Conservation (phyloP, 1,139 yeast species). For the Lodderomyces oxycetoniae region DNA sequence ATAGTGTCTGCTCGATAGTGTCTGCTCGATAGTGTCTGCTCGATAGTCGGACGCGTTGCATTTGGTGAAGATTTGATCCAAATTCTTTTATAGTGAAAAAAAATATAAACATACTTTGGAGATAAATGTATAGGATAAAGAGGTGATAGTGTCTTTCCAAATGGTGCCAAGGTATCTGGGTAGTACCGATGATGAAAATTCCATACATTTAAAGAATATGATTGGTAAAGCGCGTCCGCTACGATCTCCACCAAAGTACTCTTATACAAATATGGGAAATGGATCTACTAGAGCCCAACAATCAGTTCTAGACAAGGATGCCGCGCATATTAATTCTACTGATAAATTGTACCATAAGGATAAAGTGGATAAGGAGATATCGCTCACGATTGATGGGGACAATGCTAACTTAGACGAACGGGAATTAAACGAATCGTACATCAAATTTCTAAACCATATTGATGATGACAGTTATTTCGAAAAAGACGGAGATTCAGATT, state of each 20-base stretch:
- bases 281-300: too few relatives aligned
- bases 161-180: conserved; percentile 34
- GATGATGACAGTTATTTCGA: conserved; percentile 10
- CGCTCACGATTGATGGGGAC: conserved; percentile 5
- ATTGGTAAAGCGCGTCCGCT: conserved; percentile 41
- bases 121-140: background rate
- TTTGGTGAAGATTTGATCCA: too few relatives aligned
- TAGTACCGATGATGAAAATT: conserved; percentile 43
- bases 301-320: too few relatives aligned
- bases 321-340: background rate
- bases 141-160: conserved; percentile 3
- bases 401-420: conserved; percentile 11
- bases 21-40: too few relatives aligned
- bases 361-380: conserved; percentile 7
- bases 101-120: too few relatives aligned
- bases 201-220: conserved; percentile 35
- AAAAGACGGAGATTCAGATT: conserved; percentile 8
- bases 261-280: background rate
- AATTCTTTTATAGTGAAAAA: too few relatives aligned
- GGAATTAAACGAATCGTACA: conserved; percentile 9
- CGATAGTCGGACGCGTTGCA: too few relatives aligned
- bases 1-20: too few relatives aligned
- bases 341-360: background rate
- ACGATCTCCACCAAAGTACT: conserved; percentile 7
- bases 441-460: conserved; percentile 7